Evolutionary conservation across 306 rosid genomes (phyloP).

Genomic region (Mimosa bimucronata): DNA sequence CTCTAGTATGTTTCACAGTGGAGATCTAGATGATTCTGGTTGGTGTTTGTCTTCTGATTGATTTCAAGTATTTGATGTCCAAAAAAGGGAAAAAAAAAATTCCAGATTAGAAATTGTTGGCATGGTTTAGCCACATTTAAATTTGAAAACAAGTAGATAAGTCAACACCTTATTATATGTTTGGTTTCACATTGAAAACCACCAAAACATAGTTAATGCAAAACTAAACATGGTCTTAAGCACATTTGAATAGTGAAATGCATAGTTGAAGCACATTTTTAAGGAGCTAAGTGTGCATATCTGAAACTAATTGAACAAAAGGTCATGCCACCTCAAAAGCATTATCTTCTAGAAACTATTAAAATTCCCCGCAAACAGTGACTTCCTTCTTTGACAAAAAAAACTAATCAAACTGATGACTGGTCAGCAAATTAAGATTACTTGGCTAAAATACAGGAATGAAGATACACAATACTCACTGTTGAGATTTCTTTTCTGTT

Average conservation of each 20-base stretch:
- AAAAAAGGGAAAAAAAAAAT: background rate
- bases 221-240: background rate
- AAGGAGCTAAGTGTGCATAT: background rate
- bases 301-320: background rate
- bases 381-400: background rate
- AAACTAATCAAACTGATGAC: conserved; percentile 2
- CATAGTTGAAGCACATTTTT: background rate
- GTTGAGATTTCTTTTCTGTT: conserved; percentile 49
- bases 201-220: background rate
- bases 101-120: background rate
- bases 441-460: conserved; percentile 15
- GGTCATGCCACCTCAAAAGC: background rate
- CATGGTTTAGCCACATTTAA: background rate
- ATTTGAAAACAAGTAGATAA: background rate
- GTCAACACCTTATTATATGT: background rate
- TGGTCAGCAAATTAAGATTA: background rate
- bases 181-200: background rate
- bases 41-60: background rate
- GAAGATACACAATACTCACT: conserved; percentile 45
- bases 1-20: background rate
- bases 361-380: conserved; percentile 9
- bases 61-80: background rate
- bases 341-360: background rate
- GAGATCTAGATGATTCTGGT: background rate
- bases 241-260: background rate